Percentiles rank a stretch among this genome's conserved stretches.
These are phyloP conservation scores for Haplosporangium sp. DNA, from an alignment of 371 early-diverging fungal genomes.

Conservation along the genomic window DNA sequence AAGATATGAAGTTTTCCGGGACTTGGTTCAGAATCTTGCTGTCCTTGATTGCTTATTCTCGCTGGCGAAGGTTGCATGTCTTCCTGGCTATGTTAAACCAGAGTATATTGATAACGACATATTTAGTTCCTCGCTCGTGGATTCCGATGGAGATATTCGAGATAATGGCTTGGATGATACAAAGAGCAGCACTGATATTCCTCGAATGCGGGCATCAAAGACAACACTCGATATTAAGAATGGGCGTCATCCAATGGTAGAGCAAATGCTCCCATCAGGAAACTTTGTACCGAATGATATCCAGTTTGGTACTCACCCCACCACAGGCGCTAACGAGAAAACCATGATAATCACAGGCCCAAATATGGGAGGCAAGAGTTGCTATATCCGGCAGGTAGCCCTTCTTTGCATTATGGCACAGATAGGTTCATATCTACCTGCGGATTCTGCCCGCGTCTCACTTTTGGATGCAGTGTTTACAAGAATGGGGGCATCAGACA, in stretches of 20 bases:
- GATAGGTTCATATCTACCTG: constrained; percentile 95
- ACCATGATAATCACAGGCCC: constrained; percentile 65
- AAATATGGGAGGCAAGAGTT: constrained; percentile 97
- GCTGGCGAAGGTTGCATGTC: constrained; percentile 70
- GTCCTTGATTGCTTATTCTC: constrained; percentile 83
- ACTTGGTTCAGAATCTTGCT: constrained; percentile 71
- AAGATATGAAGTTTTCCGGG: constrained; percentile 73
- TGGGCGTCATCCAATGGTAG: constrained; percentile 94
- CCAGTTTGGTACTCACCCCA: constrained; percentile 53
- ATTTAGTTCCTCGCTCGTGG: constrained; percentile 55
- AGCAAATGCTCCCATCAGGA: constrained; percentile 69
- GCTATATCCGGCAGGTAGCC: constrained; percentile 83
- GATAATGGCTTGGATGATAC: background rate
- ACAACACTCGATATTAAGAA: constrained; percentile 59
- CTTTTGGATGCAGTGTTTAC: constrained; percentile 94
- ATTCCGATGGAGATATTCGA: constrained; percentile 64
- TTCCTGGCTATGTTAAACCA: constrained; percentile 81
- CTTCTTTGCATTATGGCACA: constrained; percentile 93
- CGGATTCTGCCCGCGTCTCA: constrained; percentile 83
- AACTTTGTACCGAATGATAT: constrained; percentile 84
- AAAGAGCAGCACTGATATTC: background rate
- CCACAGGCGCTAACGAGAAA: constrained; percentile 52
- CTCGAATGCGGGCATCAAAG: constrained; percentile 19
- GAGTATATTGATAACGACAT: constrained; percentile 59
- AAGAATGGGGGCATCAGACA: constrained; percentile 85